Base-by-base conservation (phyloP, 1,284 basidiomycete species). In the Tilletiopsis washingtonensis region DNA sequence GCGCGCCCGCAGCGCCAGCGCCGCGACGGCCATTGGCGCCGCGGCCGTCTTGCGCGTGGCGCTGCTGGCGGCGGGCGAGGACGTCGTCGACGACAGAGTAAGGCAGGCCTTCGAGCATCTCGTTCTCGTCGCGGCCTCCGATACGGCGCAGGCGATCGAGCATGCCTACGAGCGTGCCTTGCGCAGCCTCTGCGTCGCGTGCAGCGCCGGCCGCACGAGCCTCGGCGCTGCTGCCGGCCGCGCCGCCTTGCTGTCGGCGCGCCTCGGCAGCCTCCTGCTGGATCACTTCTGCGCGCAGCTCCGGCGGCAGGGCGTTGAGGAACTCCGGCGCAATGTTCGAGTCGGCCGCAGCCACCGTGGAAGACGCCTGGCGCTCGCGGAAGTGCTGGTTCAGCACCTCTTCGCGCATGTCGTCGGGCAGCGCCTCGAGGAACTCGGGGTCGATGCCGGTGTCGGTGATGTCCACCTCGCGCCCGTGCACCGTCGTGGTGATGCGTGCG, bases 381-480 rank as follows among this genome's bases (percentile, higher is more conserved):
- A 97, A 83, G 70, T 98, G 91, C 73, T 98, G 94, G 69, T 93
- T 93, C 46, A 99, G 80, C 24, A 98, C 91, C 73, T 99, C 94
- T 71, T 96, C 93, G 42, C 94, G 83, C 86, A 99, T 94, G 61
- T 98, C 93, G 71, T 98, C 94, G 0, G 94, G 94, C 23, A 99
- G 77, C 17, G 94, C 94, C 75, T 97, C 91, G 47, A 99, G 77
- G 81, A 99, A 98, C 7, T 88, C 91, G 1, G 91, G 90, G 72
- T 98, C 94, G 67, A 99, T 97, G 6, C 94, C 94, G 14, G 91
- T 93, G 67, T 97, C 91, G 7, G 94, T 98, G 69, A 99, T 98
- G 72, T 99, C 94, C 25, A 98, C 88, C n/a, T 84, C 80, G 56
- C 82, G 86, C 43, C 93, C 94, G 72, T 91, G 86, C 52, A 98